Conservation (phyloP, 495 filamentous ascomycete species). For the Chaetomium tenue region DNA sequence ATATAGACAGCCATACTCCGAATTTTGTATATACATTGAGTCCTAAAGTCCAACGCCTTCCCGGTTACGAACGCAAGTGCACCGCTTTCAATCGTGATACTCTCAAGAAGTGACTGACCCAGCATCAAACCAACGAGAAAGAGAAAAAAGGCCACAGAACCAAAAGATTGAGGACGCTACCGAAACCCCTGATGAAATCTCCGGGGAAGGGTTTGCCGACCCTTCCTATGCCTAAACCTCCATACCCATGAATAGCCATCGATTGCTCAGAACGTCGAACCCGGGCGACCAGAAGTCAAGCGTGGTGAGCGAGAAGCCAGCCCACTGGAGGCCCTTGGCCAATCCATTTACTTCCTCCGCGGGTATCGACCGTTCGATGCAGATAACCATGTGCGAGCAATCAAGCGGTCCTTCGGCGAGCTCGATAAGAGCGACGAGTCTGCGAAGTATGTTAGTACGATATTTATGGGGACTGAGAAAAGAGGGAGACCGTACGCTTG, state of each 20-base stretch:
- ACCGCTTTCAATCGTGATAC: not conserved
- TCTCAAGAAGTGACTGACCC: not conserved
- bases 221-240: slow-evolving; percentile 57
- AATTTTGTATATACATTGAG: not conserved
- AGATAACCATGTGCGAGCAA: slow-evolving; percentile 76
- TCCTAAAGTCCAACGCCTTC: not conserved
- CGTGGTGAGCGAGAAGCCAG: slow-evolving; percentile 79
- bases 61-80: not conserved
- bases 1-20: not conserved
- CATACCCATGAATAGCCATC: slow-evolving; percentile 84
- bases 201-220: slow-evolving; percentile 31
- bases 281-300: slow-evolving; percentile 66
- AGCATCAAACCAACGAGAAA: not conserved
- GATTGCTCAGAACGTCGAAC: slow-evolving; percentile 59
- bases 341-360: slow-evolving; percentile 60
- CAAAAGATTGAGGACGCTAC: not conserved
- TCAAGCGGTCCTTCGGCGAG: slow-evolving; percentile 69
- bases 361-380: slow-evolving; percentile 65
- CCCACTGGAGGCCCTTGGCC: slow-evolving; percentile 83
- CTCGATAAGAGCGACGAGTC: slow-evolving; percentile 88
- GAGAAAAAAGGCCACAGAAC: not conserved
- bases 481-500: slow-evolving; percentile 67
- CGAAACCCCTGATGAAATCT: not conserved
- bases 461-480: slow-evolving; percentile 2
- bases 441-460: slow-evolving; percentile 38